These are phyloP conservation scores for Saccharomycopsis sp. DNA, from an alignment of 805 yeast species.

Conservation along the genomic window DNA sequence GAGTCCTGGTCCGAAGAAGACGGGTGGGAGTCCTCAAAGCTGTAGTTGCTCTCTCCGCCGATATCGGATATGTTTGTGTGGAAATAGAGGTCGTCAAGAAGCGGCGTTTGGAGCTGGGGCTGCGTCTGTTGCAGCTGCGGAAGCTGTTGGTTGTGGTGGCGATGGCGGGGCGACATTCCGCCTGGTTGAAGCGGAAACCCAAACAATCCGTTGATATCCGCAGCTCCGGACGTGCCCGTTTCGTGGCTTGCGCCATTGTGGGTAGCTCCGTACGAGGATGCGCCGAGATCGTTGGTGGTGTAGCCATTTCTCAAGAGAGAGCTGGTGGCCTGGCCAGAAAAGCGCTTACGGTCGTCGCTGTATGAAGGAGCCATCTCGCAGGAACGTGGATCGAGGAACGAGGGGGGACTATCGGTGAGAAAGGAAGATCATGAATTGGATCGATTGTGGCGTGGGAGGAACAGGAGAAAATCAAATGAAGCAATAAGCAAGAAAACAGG, in stretches of 20 bases:
- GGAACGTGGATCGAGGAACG: too few relatives aligned
- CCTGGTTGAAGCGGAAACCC: too few relatives aligned
- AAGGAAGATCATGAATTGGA: too few relatives aligned
- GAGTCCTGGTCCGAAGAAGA: constrained; percentile 15
- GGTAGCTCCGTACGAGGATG: not conserved
- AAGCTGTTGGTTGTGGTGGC: too few relatives aligned
- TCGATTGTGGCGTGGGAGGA: too few relatives aligned
- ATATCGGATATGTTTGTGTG: constrained; percentile 17
- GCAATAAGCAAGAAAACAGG: too few relatives aligned
- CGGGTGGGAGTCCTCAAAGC: constrained; percentile 21
- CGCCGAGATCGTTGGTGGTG: not conserved
- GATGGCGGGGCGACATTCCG: too few relatives aligned
- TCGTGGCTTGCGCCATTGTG: too few relatives aligned
- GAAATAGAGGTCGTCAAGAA: constrained; percentile 17
- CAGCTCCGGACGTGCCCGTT: too few relatives aligned
- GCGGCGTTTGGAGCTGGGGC: not conserved
- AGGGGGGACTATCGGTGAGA: too few relatives aligned
- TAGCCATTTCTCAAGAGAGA: not conserved
- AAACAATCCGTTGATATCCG: too few relatives aligned
- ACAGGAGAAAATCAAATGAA: too few relatives aligned
- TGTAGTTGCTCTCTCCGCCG: constrained; percentile 19
- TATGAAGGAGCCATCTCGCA: not conserved
- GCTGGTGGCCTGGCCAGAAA: not conserved
- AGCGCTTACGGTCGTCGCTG: not conserved
- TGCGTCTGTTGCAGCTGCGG: not conserved